Conservation (phyloP, 2,329 filamentous ascomycete genomes). For the Zalaria sp. region DNA sequence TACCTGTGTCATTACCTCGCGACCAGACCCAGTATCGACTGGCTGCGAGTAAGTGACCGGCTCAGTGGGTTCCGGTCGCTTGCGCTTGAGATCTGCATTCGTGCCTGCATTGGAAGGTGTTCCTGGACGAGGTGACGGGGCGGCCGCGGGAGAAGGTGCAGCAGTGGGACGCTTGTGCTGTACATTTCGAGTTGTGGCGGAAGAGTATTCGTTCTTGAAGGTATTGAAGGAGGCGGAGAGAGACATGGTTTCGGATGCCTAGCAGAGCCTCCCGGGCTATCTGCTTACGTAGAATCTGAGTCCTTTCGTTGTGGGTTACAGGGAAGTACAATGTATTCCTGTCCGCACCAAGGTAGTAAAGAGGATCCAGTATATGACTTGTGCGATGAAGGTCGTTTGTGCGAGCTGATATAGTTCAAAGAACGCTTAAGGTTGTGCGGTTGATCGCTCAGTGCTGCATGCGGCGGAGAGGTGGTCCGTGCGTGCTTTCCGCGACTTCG, state of each 20-base stretch:
- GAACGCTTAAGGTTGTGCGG: too few relatives aligned
- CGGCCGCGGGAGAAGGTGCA: not conserved
- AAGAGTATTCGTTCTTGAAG: slow-evolving; percentile 17
- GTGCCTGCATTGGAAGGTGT: slow-evolving; percentile 1
- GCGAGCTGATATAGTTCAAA: too few relatives aligned
- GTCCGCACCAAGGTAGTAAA: too few relatives aligned
- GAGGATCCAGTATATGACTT: too few relatives aligned
- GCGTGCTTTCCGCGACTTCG: too few relatives aligned
- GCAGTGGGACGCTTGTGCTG: slow-evolving; percentile 3
- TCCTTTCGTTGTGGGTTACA: too few relatives aligned
- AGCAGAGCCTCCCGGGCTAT: too few relatives aligned
- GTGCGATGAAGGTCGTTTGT: too few relatives aligned
- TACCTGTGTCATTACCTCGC: slow-evolving; percentile 75
- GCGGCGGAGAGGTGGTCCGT: too few relatives aligned
- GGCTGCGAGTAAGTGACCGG: slow-evolving; percentile 59
- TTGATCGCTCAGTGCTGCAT: too few relatives aligned
- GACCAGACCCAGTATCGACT: slow-evolving; percentile 58
- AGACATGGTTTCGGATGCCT: slow-evolving; percentile 11
- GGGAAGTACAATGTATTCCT: too few relatives aligned
- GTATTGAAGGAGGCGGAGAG: slow-evolving; percentile 13
- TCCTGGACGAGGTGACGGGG: slow-evolving; percentile 1
- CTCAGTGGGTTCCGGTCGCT: slow-evolving; percentile 40
- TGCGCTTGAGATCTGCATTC: slow-evolving; percentile 38
- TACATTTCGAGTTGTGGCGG: slow-evolving; percentile 15
- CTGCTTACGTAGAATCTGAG: too few relatives aligned